Conservation (phyloP, 805 yeast genomes). For the Kuraishia hungarica region DNA sequence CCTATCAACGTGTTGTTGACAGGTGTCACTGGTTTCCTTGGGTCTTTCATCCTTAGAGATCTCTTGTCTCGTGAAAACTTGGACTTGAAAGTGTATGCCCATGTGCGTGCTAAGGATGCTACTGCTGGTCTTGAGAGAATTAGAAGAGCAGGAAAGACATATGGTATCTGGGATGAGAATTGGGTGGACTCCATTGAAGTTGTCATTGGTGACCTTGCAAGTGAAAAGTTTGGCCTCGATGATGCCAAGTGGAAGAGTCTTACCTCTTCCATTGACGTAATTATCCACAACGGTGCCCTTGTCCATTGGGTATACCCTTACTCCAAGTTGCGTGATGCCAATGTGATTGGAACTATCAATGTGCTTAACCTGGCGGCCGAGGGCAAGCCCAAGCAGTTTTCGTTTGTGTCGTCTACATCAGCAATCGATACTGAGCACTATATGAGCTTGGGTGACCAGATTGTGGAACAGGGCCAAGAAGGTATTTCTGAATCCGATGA, state of each 20-base stretch:
- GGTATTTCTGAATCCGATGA: conserved; percentile 84
- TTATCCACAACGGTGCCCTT: conserved; percentile 94
- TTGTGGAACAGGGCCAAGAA: conserved; percentile 49
- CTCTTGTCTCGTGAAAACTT: conserved; percentile 46
- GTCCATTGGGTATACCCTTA: conserved; percentile 99
- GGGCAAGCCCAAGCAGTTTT: conserved; percentile 79
- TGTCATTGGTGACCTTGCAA: conserved; percentile 76
- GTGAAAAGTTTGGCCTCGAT: conserved; percentile 61
- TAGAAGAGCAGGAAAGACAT: conserved; percentile 64
- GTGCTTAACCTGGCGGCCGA: conserved; percentile 67
- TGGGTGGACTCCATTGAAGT: conserved; percentile 55
- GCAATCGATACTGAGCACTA: conserved; percentile 79
- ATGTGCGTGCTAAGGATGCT: conserved; percentile 76
- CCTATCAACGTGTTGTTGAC: conserved; percentile 63
- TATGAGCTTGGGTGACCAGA: conserved; percentile 66
- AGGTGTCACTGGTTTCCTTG: conserved; percentile 95
- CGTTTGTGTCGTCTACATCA: conserved; percentile 95
- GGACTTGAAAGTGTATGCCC: conserved; percentile 65
- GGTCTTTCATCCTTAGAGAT: conserved; percentile 80
- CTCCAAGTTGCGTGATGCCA: conserved; percentile 81
- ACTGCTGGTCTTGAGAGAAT: conserved; percentile 71
- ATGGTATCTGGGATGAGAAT: conserved; percentile 68
- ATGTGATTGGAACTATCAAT: conserved; percentile 81
- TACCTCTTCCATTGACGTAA: conserved; percentile 58
- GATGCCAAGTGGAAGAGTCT: conserved; percentile 50